Conservation (phyloP, 139 green algal species). For the Ostreobium quekettii region DNA sequence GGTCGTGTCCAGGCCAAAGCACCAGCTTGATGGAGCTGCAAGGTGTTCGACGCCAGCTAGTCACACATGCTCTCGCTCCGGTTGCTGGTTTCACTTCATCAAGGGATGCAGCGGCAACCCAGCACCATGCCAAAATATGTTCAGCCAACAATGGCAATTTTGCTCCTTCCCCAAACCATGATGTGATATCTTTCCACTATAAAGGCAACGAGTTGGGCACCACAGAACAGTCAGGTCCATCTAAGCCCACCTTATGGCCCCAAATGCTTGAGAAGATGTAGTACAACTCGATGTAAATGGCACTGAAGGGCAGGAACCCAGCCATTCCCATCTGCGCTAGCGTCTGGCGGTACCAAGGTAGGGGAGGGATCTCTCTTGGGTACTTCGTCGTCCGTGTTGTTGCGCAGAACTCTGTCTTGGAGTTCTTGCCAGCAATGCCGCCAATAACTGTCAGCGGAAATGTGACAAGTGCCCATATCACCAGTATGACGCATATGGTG, state of each 20-base stretch:
- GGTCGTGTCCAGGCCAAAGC: no score
- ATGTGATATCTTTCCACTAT: no score
- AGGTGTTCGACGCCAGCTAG: no score
- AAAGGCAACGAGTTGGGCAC: no score
- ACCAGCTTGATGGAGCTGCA: no score
- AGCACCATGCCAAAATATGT: no score
- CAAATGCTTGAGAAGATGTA: slow-evolving; percentile 95
- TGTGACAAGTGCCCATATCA: slow-evolving; percentile 77
- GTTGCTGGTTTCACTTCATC: no score
- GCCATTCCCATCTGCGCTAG: slow-evolving; percentile 86
- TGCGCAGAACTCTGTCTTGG: slow-evolving; percentile 50
- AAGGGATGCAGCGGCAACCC: no score
- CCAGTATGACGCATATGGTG: slow-evolving; percentile 75
- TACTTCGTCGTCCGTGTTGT: slow-evolving; percentile 79
- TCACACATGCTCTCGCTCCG: no score
- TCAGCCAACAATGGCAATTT: no score
- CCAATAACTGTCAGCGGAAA: slow-evolving; percentile 89
- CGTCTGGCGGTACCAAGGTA: slow-evolving; percentile 81
- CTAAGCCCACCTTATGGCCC: slow-evolving; percentile 88
- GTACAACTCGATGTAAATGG: slow-evolving; percentile 97
- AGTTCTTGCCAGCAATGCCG: slow-evolving; percentile 72
- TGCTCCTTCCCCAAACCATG: no score
- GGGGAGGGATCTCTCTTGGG: slow-evolving; percentile 61
- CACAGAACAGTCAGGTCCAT: no score
- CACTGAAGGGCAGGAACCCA: slow-evolving; percentile 87